Conservation (phyloP, 176 grass and related monocot species). For the Triticum dicoccoides region DNA sequence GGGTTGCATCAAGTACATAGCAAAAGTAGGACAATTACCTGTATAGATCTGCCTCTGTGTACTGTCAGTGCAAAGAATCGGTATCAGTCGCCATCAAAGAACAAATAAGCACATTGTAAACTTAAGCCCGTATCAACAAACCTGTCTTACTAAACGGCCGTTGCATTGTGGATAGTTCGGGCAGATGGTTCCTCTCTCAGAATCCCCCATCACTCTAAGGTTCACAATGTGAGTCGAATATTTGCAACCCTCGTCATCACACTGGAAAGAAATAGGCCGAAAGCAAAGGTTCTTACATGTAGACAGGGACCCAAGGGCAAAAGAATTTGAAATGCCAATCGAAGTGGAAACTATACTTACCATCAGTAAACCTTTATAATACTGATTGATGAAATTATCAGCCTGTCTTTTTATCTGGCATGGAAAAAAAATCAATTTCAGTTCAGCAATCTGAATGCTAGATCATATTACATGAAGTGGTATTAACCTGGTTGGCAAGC, state of each 20-base stretch:
- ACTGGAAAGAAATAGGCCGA: constrained; percentile 55
- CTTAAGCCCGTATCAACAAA: constrained; percentile 22
- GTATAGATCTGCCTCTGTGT: constrained; percentile 83
- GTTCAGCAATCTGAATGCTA: constrained; percentile 11
- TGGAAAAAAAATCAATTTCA: constrained; percentile 23
- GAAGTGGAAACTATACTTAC: constrained; percentile 43
- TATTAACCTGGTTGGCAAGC: constrained; percentile 81
- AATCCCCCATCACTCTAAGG: constrained; percentile 86
- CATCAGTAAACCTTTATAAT: constrained; percentile 85
- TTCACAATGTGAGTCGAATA: constrained; percentile 69
- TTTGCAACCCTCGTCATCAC: constrained; percentile 86
- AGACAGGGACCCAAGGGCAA: not conserved
- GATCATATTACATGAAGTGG: not conserved
- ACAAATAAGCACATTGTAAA: constrained; percentile 14
- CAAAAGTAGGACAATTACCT: constrained; percentile 90
- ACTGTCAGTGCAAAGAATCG: constrained; percentile 46
- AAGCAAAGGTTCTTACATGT: not conserved
- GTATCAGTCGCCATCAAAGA: constrained; percentile 17
- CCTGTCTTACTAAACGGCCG: constrained; percentile 77
- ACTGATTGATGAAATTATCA: constrained; percentile 78
- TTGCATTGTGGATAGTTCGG: constrained; percentile 86
- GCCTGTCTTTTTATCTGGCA: constrained; percentile 88
- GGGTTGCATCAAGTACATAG: constrained; percentile 70
- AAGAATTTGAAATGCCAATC: not conserved
- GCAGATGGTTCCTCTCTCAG: constrained; percentile 80